Base-by-base conservation (phyloP, 441 rosid genomes). In the Dalechampia spathulata region DNA sequence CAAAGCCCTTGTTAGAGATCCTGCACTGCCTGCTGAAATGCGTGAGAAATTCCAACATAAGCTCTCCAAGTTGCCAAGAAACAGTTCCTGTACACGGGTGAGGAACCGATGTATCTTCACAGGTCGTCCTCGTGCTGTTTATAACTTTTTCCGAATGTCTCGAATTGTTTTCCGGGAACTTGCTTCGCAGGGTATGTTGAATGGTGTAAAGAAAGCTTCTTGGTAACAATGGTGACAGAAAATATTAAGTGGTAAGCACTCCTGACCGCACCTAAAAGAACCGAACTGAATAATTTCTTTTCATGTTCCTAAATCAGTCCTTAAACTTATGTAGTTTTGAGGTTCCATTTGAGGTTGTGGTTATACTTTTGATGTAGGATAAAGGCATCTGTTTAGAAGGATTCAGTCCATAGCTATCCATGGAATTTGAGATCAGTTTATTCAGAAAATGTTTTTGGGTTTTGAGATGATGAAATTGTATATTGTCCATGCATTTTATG, bases 171-270 rank as follows among this genome's bases (percentile, higher is more conserved):
- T 71, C 47, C 74, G 76, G 7, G 52, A 61, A 15, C 28, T 68
- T 46, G 72, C 76, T 11, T 45, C 60, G 8, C 51, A 68, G 37
- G 74, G 76, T 26, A 59, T 67, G 76, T 39, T 75, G 56, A 52
- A 46, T 51, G 74, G 79, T 16, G 26, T 75, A 27, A 75, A 69
- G 69, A 75, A 75, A 51, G 71, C 79, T 3, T 75, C 74, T 27
- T 75, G 79, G 79, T 75, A 54, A 61, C 30, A n/a, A 3, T 2
- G 10, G 41, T 2, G 10, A 27, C 42, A 2, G 4, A 34, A 44
- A 16, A 15, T 16, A n/a, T n/a, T n/a, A n/a, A n/a, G 34, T 47
- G 49, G 52, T 1, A 26, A 15, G 25, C 16, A 34, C 30, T 22
- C 11, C 28, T n/a, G 48, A 6, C 19, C 26, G 23, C 44, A 49